Conservation (phyloP, 1,139 yeast species). For the Yamadazyma taylorii region DNA sequence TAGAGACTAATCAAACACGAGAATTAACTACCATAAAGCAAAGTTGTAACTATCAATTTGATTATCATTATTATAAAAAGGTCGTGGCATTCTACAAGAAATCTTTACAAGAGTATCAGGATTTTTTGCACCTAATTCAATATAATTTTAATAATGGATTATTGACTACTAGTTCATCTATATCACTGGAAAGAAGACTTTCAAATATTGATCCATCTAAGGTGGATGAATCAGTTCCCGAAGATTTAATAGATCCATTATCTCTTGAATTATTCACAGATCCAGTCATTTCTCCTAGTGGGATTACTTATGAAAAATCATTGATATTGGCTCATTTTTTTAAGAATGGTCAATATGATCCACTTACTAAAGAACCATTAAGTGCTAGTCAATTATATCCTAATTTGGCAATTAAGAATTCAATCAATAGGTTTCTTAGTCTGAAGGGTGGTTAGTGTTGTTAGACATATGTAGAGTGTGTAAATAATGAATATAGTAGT, state of each 20-base stretch:
- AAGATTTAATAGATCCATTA: constrained; percentile 46
- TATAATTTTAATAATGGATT: constrained; percentile 14
- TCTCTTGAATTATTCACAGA: constrained; percentile 45
- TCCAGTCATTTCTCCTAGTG: constrained; percentile 53
- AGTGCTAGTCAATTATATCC: constrained; percentile 42
- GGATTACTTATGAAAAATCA: constrained; percentile 47
- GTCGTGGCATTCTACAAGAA: constrained; percentile 10
- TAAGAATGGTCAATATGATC: constrained; percentile 37
- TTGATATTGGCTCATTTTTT: constrained; percentile 38
- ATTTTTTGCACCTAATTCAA: constrained; percentile 12
- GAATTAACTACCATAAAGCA: constrained; percentile 9
- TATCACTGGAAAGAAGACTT: neutral
- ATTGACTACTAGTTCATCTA: constrained; percentile 2
- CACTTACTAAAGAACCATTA: constrained; percentile 35
- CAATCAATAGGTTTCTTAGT: constrained; percentile 25
- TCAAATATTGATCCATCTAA: neutral
- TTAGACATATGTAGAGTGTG: too few species aligned
- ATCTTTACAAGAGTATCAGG: constrained; percentile 13
- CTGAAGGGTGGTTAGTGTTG: too few species aligned
- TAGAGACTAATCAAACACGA: constrained; percentile 10
- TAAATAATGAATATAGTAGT: too few species aligned
- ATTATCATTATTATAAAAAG: constrained; percentile 8
- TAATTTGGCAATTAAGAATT: constrained; percentile 41
- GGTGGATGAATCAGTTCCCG: constrained; percentile 26
- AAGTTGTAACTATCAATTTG: constrained; percentile 7